A percentile compares a stretch with the other conserved stretches of the same genome.
Evolutionary conservation across 768 basidiomycete species (phyloP).

Genomic region (Pleurotus giganteus): DNA sequence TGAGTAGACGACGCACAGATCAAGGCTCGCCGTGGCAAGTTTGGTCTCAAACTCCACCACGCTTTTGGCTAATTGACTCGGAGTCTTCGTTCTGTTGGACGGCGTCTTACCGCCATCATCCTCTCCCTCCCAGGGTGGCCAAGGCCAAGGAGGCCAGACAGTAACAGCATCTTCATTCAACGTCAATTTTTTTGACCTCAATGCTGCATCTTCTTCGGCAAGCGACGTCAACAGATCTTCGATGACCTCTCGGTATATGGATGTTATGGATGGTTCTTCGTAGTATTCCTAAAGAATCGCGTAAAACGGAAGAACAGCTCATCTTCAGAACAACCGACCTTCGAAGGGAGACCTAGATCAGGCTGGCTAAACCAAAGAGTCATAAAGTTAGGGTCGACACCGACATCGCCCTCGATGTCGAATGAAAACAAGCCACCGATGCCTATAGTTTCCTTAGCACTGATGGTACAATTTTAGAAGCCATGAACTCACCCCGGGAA

Average conservation of each 20-base stretch:
- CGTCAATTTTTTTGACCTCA: constrained; percentile 16
- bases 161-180: constrained; percentile 37
- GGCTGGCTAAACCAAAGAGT: constrained; percentile 84
- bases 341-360: constrained; percentile 79
- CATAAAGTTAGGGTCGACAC: constrained; percentile 83
- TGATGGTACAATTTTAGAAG: constrained; percentile 4
- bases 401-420: constrained; percentile 84
- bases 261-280: constrained; percentile 66
- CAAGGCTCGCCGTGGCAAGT: constrained; percentile 77
- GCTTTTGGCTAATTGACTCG: constrained; percentile 61
- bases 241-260: constrained; percentile 68
- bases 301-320: constrained; percentile 4
- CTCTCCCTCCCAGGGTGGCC: constrained; percentile 74
- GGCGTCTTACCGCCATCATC: constrained; percentile 44
- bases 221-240: constrained; percentile 64
- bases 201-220: constrained; percentile 38
- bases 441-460: constrained; percentile 37
- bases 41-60: constrained; percentile 78
- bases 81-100: constrained; percentile 50
- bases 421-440: constrained; percentile 79
- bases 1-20: constrained; percentile 49
- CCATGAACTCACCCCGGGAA: constrained; percentile 60
- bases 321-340: constrained; percentile 42
- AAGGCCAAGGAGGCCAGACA: constrained; percentile 79
- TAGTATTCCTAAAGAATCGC: constrained; percentile 73